A percentile compares a stretch with the other conserved stretches of the same genome.
phyloP scores from a whole-genome alignment of 1,284 basidiomycete genomes.

The Cryptococcus sp. region DNA sequence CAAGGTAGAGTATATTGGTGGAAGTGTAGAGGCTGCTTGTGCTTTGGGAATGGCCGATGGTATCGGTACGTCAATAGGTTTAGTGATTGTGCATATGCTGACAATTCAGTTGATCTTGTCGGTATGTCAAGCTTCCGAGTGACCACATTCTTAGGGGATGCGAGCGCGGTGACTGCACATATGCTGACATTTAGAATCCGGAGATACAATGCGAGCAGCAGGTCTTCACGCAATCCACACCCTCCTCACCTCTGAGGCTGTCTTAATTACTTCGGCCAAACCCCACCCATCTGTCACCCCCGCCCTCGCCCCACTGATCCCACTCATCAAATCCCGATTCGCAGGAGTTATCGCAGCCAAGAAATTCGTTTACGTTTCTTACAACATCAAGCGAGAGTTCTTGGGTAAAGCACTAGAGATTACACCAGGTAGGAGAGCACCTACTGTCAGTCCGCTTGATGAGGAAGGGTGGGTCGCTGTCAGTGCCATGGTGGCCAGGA shows the following conservation, averaged over 20 bases:
- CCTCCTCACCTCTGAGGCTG: slow-evolving; percentile 82
- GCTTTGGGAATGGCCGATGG: slow-evolving; percentile 94
- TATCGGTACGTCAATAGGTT: slow-evolving; percentile 63
- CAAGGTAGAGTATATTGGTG: slow-evolving; percentile 90
- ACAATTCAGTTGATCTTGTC: slow-evolving; percentile 72
- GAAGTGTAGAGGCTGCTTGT: slow-evolving; percentile 97
- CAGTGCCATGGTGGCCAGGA: slow-evolving; percentile 87
- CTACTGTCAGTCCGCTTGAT: slow-evolving; percentile 85
- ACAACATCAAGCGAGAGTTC: slow-evolving; percentile 71
- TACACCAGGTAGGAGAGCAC: slow-evolving; percentile 85
- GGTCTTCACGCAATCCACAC: slow-evolving; percentile 91
- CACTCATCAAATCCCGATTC: slow-evolving; percentile 79
- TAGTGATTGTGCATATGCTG: neutral
- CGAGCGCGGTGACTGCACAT: neutral
- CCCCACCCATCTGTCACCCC: slow-evolving; percentile 63
- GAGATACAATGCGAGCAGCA: slow-evolving; percentile 98
- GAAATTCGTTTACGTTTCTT: slow-evolving; percentile 85
- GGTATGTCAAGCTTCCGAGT: slow-evolving; percentile 55
- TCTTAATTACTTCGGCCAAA: slow-evolving; percentile 77
- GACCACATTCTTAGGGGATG: neutral
- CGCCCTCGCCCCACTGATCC: slow-evolving; percentile 57
- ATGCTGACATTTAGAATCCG: slow-evolving; percentile 67
- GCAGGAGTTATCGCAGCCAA: slow-evolving; percentile 87
- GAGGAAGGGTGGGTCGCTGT: slow-evolving; percentile 80
- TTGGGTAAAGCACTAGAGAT: slow-evolving; percentile 64